Percentiles rank a stretch among this genome's conserved stretches.
These are phyloP conservation scores for Citeromyces hawaiiensis DNA, from an alignment of 1,139 yeast genomes.

Conservation along the genomic window DNA sequence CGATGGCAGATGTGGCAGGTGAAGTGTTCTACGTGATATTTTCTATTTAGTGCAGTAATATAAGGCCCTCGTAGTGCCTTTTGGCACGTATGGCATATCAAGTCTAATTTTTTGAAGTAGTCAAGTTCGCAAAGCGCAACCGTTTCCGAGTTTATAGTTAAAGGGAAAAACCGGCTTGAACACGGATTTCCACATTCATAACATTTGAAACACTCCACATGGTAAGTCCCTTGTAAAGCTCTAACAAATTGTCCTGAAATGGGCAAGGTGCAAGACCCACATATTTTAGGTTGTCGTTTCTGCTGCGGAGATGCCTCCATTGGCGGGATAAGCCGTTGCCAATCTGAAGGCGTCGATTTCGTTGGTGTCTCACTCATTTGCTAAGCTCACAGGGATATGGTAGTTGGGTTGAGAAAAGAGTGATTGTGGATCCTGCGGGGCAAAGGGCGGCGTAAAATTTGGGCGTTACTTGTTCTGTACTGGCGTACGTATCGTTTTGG, in stretches of 20 bases:
- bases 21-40: constrained; percentile 92
- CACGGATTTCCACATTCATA: constrained; percentile 70
- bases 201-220: constrained; percentile 80
- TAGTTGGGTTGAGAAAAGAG: constrained; percentile 1
- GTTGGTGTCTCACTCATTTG: neutral
- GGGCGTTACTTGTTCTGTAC: neutral
- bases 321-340: neutral
- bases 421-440: neutral
- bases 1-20: constrained; percentile 81
- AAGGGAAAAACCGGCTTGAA: constrained; percentile 58
- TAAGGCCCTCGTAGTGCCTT: constrained; percentile 85
- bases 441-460: neutral
- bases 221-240: constrained; percentile 70
- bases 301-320: neutral
- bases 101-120: constrained; percentile 71
- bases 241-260: constrained; percentile 78
- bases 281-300: constrained; percentile 17
- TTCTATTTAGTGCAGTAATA: constrained; percentile 83
- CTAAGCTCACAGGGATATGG: neutral
- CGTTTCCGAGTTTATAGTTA: constrained; percentile 23
- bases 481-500: neutral
- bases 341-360: neutral
- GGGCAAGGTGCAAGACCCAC: constrained; percentile 51
- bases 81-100: constrained; percentile 77
- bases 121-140: constrained; percentile 89